Evolutionary conservation across 2,329 filamentous ascomycete genomes (phyloP).

Genomic region (Pseudocercospora macadamiae): DNA sequence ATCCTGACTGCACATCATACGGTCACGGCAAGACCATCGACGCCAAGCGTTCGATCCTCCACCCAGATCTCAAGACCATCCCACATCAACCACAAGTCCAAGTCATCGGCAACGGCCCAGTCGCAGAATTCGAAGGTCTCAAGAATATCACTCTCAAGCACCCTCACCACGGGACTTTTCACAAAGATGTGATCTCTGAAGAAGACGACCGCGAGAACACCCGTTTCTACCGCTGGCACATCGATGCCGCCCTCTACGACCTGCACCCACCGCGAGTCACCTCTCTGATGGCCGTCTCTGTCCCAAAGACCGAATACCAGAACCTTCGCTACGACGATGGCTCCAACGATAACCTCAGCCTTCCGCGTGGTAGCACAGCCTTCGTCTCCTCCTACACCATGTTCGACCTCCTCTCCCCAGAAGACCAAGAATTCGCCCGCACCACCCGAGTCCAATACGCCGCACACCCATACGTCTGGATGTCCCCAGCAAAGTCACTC

Average conservation of each 20-base stretch:
- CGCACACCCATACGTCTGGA: conserved; percentile 81
- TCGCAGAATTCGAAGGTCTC: conserved; percentile 71
- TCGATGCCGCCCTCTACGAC: conserved; percentile 75
- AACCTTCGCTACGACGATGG: conserved; percentile 75
- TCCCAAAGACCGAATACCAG: conserved; percentile 68
- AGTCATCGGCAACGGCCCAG: conserved; percentile 75
- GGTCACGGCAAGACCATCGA: conserved; percentile 78
- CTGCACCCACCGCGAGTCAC: conserved; percentile 75
- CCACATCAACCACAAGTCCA: conserved; percentile 72
- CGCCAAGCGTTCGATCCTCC: conserved; percentile 66
- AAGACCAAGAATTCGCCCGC: conserved; percentile 69
- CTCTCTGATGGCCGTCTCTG: conserved; percentile 71
- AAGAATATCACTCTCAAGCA: conserved; percentile 69
- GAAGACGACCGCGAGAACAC: conserved; percentile 62
- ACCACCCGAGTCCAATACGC: conserved; percentile 73
- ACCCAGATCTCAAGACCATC: conserved; percentile 79
- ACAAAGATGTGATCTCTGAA: conserved; percentile 65
- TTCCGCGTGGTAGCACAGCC: conserved; percentile 75
- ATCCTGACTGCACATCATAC: conserved; percentile 66
- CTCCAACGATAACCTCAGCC: conserved; percentile 64
- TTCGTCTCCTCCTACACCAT: conserved; percentile 73
- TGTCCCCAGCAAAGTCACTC: conserved; percentile 68
- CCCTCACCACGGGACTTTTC: conserved; percentile 78
- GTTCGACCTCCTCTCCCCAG: conserved; percentile 67
- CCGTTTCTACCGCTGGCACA: conserved; percentile 77